Conservation (phyloP, 768 basidiomycete genomes). For the Austroboletus festivus region DNA sequence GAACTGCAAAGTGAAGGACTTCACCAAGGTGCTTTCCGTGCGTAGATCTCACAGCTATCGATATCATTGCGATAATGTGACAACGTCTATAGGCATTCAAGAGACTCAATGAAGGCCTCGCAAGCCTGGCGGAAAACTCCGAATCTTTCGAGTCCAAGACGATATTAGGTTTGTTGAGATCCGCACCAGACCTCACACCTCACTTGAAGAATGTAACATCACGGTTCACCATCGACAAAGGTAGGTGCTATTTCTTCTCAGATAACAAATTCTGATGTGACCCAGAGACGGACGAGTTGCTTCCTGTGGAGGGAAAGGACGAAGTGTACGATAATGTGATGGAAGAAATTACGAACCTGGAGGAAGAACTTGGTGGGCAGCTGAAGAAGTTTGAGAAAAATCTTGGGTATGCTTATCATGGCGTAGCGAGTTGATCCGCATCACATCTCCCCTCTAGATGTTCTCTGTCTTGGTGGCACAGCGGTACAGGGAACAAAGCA, state of each 20-base stretch:
- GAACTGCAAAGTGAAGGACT: constrained; percentile 83
- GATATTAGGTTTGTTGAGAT: constrained; percentile 69
- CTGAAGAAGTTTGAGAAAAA: constrained; percentile 65
- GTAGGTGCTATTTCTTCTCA: constrained; percentile 33
- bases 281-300: constrained; percentile 63
- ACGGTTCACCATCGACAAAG: constrained; percentile 62
- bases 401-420: constrained; percentile 47
- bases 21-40: constrained; percentile 78
- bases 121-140: constrained; percentile 57
- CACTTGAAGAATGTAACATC: constrained; percentile 70
- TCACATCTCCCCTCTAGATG: constrained; percentile 36
- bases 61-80: constrained; percentile 2
- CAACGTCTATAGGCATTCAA: constrained; percentile 63
- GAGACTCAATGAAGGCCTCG: constrained; percentile 65
- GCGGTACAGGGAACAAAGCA: constrained; percentile 79
- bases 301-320: constrained; percentile 84
- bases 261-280: constrained; percentile 21
- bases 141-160: constrained; percentile 76
- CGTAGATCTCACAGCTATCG: constrained; percentile 12
- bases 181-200: constrained; percentile 74
- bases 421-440: constrained; percentile 7
- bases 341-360: constrained; percentile 65
- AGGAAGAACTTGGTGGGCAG: constrained; percentile 65
- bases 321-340: constrained; percentile 78
- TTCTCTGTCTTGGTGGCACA: constrained; percentile 67